Conservation (phyloP, 768 basidiomycete genomes). For the Ephemerocybe angulata region DNA sequence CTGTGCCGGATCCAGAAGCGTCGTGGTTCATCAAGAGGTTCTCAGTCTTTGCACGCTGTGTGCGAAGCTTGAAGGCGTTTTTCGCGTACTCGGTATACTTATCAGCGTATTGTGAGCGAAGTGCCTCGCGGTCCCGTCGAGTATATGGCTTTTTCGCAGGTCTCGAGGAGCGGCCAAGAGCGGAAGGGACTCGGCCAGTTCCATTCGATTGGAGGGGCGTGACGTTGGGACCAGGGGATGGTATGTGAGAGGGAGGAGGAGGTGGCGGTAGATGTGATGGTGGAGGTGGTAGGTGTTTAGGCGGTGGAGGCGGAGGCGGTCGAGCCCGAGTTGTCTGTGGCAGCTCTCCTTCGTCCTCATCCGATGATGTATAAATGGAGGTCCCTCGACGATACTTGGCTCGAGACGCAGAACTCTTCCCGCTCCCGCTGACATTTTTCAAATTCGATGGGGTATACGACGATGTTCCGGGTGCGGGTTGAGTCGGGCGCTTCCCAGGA, state of each 20-base stretch:
- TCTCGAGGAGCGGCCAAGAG: neutral
- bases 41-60: constrained; percentile 51
- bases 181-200: neutral
- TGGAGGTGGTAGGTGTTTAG: constrained; percentile 10
- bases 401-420: neutral
- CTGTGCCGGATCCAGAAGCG: constrained; percentile 35
- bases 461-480: constrained; percentile 3
- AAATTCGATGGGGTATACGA: constrained; percentile 13
- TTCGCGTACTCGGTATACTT: constrained; percentile 51
- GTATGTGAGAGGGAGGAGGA: neutral
- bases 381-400: constrained; percentile 48
- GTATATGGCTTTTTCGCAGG: neutral
- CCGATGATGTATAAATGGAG: constrained; percentile 67
- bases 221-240: neutral
- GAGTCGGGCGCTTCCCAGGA: neutral
- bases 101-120: constrained; percentile 51
- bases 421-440: constrained; percentile 1
- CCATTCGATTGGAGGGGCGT: neutral
- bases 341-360: constrained; percentile 51
- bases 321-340: constrained; percentile 12
- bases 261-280: neutral
- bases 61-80: constrained; percentile 42
- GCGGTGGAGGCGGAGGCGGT: constrained; percentile 6
- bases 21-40: constrained; percentile 43
- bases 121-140: constrained; percentile 33